These are phyloP conservation scores for Amaranthus cruentus DNA, from an alignment of 148 eudicot genomes.

Conservation along the genomic window DNA sequence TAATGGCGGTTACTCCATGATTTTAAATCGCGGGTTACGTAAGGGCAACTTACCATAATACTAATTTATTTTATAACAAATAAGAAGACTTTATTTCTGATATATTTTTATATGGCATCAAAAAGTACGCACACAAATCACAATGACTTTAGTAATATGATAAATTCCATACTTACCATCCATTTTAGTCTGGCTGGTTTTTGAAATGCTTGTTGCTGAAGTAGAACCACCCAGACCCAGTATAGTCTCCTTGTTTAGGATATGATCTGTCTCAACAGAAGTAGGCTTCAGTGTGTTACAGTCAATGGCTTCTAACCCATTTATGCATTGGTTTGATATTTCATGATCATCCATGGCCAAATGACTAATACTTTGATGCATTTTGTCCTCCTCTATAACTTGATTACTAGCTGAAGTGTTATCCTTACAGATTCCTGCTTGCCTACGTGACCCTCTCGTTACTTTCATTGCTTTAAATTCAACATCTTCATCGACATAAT, in stretches of 20 bases:
- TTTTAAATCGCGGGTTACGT: too few relatives aligned
- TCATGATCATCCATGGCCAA: background rate
- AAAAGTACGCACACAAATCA: background rate
- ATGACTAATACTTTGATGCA: background rate
- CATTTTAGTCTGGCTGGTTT: background rate
- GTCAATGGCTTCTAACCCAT: background rate
- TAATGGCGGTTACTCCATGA: too few relatives aligned
- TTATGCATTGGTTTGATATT: background rate
- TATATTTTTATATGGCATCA: background rate
- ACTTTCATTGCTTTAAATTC: background rate
- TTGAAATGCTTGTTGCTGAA: background rate
- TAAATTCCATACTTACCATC: conserved; percentile 11
- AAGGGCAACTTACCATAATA: too few relatives aligned
- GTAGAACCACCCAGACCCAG: background rate
- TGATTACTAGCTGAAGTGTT: background rate
- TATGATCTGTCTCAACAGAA: background rate
- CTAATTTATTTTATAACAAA: too few relatives aligned
- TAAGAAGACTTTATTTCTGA: too few relatives aligned
- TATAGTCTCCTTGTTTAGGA: background rate
- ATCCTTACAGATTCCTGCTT: conserved; percentile 4
- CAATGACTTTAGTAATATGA: background rate
- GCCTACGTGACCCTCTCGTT: conserved; percentile 17
- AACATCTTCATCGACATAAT: background rate
- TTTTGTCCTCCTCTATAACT: background rate
- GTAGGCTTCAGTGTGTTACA: background rate